Percentiles rank a stretch among this genome's conserved stretches.
Evolutionary conservation across 2,329 filamentous ascomycete genomes (phyloP).

Genomic region (Xylariaceae sp.): DNA sequence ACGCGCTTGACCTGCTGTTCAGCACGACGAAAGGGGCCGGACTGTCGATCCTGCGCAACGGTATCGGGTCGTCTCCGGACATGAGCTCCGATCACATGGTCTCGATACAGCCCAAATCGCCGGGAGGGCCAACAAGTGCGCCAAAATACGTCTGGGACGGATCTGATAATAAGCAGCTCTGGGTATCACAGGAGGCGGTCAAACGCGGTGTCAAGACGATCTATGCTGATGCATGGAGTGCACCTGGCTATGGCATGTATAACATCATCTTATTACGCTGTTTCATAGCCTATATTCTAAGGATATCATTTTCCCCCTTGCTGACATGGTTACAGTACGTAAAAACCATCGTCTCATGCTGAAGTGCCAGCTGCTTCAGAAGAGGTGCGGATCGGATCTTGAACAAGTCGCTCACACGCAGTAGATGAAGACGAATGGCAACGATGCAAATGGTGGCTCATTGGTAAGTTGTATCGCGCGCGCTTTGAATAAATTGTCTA

Average conservation of each 20-base stretch:
- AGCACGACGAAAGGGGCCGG: conserved; percentile 40
- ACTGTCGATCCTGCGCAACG: conserved; percentile 39
- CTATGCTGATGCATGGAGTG: conserved; percentile 37
- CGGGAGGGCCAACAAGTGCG: conserved; percentile 29
- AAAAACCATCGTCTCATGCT: no score
- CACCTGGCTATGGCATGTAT: no score
- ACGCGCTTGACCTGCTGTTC: conserved; percentile 40
- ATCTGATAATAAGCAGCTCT: conserved; percentile 42
- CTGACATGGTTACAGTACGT: no score
- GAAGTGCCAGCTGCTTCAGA: no score
- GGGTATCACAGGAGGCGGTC: conserved; percentile 39
- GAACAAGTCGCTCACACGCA: no score
- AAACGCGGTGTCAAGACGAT: conserved; percentile 28
- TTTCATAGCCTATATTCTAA: no score
- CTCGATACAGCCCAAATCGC: conserved; percentile 34
- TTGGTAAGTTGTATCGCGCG: no score
- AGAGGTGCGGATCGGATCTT: no score
- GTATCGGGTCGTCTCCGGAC: conserved; percentile 39
- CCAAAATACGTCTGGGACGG: conserved; percentile 38
- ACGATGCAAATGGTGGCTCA: conserved; percentile 32
- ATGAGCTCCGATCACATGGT: conserved; percentile 33
- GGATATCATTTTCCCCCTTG: no score
- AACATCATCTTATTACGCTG: no score
- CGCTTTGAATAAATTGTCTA: no score
- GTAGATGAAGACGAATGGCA: conserved; percentile 38